A percentile compares a stretch with the other conserved stretches of the same genome.
phyloP scores from a whole-genome alignment of 495 filamentous ascomycete genomes.

The Letharia columbiana region DNA sequence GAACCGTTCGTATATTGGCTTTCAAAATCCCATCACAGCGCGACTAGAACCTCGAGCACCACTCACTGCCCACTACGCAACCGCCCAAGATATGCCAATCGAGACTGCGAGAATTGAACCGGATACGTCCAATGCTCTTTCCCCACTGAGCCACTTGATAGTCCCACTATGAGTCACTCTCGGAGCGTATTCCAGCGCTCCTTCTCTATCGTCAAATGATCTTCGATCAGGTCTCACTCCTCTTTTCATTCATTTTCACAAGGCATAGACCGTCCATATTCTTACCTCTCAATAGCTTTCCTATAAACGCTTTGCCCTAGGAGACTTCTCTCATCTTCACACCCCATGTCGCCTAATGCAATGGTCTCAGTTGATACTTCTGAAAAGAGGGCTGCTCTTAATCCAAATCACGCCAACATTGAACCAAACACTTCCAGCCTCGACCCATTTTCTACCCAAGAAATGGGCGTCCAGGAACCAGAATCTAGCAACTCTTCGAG shows the following conservation, averaged over 20 bases:
- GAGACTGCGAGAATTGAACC: neutral
- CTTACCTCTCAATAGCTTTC: neutral
- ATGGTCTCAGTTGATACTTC: neutral
- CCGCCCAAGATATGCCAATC: neutral
- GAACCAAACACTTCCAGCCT: neutral
- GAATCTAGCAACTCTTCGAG: neutral
- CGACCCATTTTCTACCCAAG: neutral
- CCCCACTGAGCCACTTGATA: neutral
- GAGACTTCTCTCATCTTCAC: neutral
- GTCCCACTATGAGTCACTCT: neutral
- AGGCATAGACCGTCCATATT: neutral
- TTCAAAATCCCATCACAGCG: neutral
- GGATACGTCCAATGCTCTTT: neutral
- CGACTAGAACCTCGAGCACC: neutral
- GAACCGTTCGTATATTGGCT: neutral
- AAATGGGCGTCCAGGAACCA: neutral
- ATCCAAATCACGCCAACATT: no score
- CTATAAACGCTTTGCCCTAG: neutral
- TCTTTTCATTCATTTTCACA: neutral
- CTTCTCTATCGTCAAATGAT: neutral
- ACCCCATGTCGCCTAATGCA: neutral
- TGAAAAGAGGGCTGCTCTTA: neutral
- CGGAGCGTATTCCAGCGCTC: neutral
- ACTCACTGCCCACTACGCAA: neutral
- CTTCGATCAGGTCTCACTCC: neutral